phyloP scores from a whole-genome alignment of 1,284 basidiomycete genomes.

The Ustilago shanxiensis region DNA sequence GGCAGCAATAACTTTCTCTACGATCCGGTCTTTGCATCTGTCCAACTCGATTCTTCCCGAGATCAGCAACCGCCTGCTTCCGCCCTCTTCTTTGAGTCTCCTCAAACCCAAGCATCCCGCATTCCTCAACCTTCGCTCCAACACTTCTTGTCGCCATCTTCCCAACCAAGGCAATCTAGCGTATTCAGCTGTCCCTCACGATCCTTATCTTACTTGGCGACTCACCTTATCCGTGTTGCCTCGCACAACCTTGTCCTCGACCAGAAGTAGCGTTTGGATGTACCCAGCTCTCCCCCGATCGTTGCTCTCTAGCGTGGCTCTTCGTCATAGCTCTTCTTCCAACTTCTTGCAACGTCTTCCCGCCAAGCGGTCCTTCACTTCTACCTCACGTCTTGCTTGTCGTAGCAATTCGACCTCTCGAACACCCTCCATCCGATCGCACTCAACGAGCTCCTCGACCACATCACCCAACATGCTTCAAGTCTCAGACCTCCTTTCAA shows the following conservation, averaged over 20 bases:
- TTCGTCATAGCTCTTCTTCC: conserved; percentile 24
- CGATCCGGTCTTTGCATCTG: not conserved
- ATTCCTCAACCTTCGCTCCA: not conserved
- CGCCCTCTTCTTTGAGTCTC: not conserved
- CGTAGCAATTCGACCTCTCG: conserved; percentile 3
- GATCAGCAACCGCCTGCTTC: conserved; percentile 6
- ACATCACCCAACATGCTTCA: conserved; percentile 31
- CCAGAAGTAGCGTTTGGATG: conserved; percentile 25
- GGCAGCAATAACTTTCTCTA: not conserved
- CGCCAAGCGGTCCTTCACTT: conserved; percentile 12
- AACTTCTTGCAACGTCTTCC: conserved; percentile 16
- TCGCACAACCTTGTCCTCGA: conserved; percentile 4
- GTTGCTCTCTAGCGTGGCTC: conserved; percentile 37
- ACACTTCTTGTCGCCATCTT: conserved; percentile 3
- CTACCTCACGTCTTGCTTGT: conserved; percentile 13
- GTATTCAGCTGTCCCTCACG: conserved; percentile 8
- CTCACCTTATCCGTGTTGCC: not conserved
- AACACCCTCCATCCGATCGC: conserved; percentile 18
- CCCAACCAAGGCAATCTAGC: not conserved
- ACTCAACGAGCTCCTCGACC: conserved; percentile 18
- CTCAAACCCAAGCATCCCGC: conserved; percentile 1
- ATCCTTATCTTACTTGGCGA: conserved; percentile 34
- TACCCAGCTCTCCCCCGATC: conserved; percentile 27
- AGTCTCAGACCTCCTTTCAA: conserved; percentile 34
- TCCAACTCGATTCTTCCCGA: not conserved